Percentiles rank a stretch among this genome's conserved stretches.
phyloP scores from a whole-genome alignment of 805 yeast genomes.

The Ogataea kodamae region DNA sequence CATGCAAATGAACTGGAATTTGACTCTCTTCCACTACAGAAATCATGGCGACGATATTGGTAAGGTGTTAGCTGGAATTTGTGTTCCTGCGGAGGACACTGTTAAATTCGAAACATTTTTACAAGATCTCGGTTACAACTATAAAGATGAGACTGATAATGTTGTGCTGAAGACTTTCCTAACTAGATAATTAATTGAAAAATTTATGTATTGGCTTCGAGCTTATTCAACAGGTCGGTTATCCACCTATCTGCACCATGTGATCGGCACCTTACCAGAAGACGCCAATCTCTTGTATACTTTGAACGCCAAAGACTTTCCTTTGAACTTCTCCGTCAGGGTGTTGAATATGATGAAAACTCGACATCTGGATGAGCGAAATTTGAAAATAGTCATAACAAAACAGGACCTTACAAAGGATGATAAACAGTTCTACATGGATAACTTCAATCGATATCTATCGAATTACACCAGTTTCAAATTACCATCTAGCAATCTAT shows the following conservation, averaged over 20 bases:
- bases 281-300: slow-evolving; percentile 17
- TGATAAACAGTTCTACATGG: background rate
- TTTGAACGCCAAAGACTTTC: slow-evolving; percentile 22
- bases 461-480: slow-evolving; percentile 1
- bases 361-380: slow-evolving; percentile 1
- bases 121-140: slow-evolving; percentile 69
- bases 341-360: slow-evolving; percentile 4
- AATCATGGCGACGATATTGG: slow-evolving; percentile 96
- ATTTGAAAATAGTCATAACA: slow-evolving; percentile 17
- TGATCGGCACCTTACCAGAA: slow-evolving; percentile 4
- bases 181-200: slow-evolving; percentile 21
- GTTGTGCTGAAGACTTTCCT: slow-evolving; percentile 80
- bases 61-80: slow-evolving; percentile 85
- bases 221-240: no score
- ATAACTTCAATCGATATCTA: slow-evolving; percentile 8
- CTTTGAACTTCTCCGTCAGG: slow-evolving; percentile 16
- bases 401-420: slow-evolving; percentile 7
- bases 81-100: slow-evolving; percentile 70
- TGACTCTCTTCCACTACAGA: slow-evolving; percentile 93
- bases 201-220: no score
- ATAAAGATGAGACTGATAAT: slow-evolving; percentile 79
- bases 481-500: slow-evolving; percentile 3
- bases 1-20: slow-evolving; percentile 79
- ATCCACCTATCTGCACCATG: background rate
- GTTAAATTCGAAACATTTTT: slow-evolving; percentile 66